Conservation (phyloP, 495 filamentous ascomycete genomes). For the Thermochaetoides thermophila region DNA sequence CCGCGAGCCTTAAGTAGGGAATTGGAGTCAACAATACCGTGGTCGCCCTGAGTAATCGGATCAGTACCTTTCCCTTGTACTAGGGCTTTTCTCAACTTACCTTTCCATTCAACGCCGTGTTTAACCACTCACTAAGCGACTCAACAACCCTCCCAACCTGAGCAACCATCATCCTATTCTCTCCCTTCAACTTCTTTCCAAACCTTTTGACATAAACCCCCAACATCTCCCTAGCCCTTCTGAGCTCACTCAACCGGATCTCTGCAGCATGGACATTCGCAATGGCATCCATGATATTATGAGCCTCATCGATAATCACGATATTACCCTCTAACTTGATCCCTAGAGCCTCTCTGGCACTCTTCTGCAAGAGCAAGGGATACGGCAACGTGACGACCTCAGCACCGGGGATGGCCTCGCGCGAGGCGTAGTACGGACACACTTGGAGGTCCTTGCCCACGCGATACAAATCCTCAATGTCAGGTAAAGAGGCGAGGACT, state of each 20-base stretch:
- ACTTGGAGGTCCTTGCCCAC: slow-evolving; percentile 68
- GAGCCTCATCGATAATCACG: slow-evolving; percentile 90
- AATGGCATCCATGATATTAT: slow-evolving; percentile 95
- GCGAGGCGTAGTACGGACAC: slow-evolving; percentile 92
- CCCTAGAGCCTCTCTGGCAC: slow-evolving; percentile 73
- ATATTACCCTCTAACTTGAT: slow-evolving; percentile 78
- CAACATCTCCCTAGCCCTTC: slow-evolving; percentile 55
- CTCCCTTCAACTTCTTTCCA: slow-evolving; percentile 66
- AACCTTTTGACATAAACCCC: slow-evolving; percentile 76
- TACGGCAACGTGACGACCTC: slow-evolving; percentile 95
- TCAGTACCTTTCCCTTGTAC: no score
- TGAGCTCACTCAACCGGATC: slow-evolving; percentile 56
- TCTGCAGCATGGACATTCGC: slow-evolving; percentile 71
- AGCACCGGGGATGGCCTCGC: slow-evolving; percentile 63
- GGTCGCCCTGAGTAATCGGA: slow-evolving; percentile 29
- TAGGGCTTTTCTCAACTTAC: slow-evolving; percentile 19
- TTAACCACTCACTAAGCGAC: slow-evolving; percentile 54
- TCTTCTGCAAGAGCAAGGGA: slow-evolving; percentile 75
- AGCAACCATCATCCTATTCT: slow-evolving; percentile 82
- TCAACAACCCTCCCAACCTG: slow-evolving; percentile 70
- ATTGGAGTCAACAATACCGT: slow-evolving; percentile 46
- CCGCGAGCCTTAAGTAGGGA: slow-evolving; percentile 70
- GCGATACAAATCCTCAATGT: slow-evolving; percentile 80
- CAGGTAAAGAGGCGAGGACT: slow-evolving; percentile 66
- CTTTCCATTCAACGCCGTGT: slow-evolving; percentile 27